Base-by-base conservation (phyloP, 164 flowering plant genomes). In the Taxillus chinensis region DNA sequence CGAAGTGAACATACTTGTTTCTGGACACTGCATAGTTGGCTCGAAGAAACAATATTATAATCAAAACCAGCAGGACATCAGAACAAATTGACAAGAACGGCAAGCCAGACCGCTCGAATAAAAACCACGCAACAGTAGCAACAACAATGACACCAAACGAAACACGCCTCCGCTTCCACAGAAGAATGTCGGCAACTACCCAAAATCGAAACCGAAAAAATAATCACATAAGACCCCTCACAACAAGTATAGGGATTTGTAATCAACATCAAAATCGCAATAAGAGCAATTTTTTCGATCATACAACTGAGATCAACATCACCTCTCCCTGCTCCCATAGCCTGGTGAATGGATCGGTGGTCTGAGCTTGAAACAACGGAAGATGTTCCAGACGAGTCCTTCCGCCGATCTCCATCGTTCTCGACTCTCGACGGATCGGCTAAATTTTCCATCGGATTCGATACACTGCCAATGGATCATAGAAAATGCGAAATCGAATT, bases 101-200 rank as follows among this genome's bases (percentile, higher is more conserved):
- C 59, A 93, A 73, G 48, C 91, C 99, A 2, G 99, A 82, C 5
- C 65, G 69, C 82, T 87, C 97, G 71, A 86, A 79, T 41, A 86
- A 67, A 16, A 88, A 61, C 99, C 99, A 93, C 13, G 87, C 83
- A 66, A 79, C 76, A 5, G 99, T 86, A 42, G 97, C 87, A 62
- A 80, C 84, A 57, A 89, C 59, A 49, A 84, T 74, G 61, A 87
- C 73, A 39, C 95, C 96, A 71, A 71, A 71, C 17, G 97, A 84
- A 68, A 82, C 75, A 57, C 57, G 81, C 59, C 78, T 49, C 64
- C 69, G 72, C 70, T 80, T 93, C 99, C 97, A 90, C 73, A 89
- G 55, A 53, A 90, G 74, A 57, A 89, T 78, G 76, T 93, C 95
- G 70, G 96, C 96, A 74, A 86, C 96, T 92, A 61, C 39, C 67